Conservation (phyloP, 2,329 filamentous ascomycete genomes). For the Ascochyta viciae-villosae region DNA sequence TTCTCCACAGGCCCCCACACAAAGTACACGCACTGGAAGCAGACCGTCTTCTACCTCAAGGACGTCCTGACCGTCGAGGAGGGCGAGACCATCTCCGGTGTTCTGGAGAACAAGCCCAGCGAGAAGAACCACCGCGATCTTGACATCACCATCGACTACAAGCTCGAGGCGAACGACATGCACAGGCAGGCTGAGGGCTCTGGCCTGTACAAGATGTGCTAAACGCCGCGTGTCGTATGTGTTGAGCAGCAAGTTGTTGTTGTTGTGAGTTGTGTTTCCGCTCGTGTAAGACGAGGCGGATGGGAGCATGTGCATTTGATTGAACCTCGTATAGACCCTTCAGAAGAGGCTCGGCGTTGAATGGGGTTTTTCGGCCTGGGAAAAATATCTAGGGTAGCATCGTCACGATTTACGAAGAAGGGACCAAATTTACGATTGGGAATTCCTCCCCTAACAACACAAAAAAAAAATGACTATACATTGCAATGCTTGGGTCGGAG, state of each 20-base stretch:
- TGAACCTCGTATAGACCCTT: slow-evolving; percentile 17
- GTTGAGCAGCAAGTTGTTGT: background rate
- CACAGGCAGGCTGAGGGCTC: slow-evolving; percentile 72
- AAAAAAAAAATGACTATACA: background rate
- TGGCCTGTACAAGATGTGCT: slow-evolving; percentile 78
- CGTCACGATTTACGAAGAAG: slow-evolving; percentile 42
- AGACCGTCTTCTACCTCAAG: slow-evolving; percentile 97
- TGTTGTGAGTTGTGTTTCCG: background rate
- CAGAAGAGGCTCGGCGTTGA: slow-evolving; percentile 16
- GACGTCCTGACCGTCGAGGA: slow-evolving; percentile 92
- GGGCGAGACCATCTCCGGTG: slow-evolving; percentile 78
- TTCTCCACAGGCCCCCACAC: slow-evolving; percentile 98
- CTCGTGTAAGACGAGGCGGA: background rate
- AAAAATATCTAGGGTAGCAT: slow-evolving; percentile 44
- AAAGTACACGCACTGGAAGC: slow-evolving; percentile 99
- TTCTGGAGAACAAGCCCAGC: slow-evolving; percentile 84
- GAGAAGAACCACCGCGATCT: slow-evolving; percentile 93
- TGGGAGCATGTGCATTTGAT: slow-evolving; percentile 16
- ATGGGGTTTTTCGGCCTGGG: slow-evolving; percentile 12
- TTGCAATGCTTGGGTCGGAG: too few species aligned
- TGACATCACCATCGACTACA: slow-evolving; percentile 87
- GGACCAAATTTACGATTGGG: slow-evolving; percentile 44
- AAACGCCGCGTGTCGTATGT: slow-evolving; percentile 10
- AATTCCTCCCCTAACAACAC: slow-evolving; percentile 45
- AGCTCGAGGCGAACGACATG: slow-evolving; percentile 76